These are phyloP conservation scores for Colletotrichum trifolii DNA, from an alignment of 2,329 filamentous ascomycete genomes.

Conservation along the genomic window DNA sequence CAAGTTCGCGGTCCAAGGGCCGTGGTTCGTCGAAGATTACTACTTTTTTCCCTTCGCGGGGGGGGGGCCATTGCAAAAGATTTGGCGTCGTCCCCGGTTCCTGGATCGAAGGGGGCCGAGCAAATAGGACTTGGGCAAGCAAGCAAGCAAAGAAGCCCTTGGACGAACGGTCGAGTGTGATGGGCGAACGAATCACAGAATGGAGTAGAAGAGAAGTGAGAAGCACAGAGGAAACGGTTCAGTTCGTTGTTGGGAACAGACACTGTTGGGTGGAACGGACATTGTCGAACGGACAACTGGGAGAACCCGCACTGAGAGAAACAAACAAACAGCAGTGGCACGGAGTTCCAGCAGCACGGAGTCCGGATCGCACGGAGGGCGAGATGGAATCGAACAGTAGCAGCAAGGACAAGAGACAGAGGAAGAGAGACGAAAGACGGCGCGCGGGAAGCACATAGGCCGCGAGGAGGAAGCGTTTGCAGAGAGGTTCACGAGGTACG, in stretches of 20 bases:
- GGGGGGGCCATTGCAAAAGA: no score
- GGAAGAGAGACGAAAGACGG: background rate
- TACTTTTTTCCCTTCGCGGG: no score
- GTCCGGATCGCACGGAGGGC: conserved; percentile 6
- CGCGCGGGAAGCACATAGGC: no score
- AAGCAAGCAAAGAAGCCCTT: background rate
- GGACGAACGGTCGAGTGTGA: background rate
- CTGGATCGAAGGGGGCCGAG: conserved; percentile 8
- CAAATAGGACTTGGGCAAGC: background rate
- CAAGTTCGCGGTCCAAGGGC: background rate
- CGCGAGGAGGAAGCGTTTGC: no score
- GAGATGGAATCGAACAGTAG: background rate
- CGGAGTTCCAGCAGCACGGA: background rate
- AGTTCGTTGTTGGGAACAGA: no score
- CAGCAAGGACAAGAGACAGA: background rate
- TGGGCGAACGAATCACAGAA: background rate
- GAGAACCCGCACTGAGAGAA: background rate
- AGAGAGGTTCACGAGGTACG: background rate
- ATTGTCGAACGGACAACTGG: conserved; percentile 1
- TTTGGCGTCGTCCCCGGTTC: background rate
- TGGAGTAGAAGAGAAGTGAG: background rate
- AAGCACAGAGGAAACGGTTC: background rate
- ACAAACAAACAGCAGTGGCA: background rate
- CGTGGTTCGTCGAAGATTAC: background rate
- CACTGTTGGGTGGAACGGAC: no score